A percentile compares a stretch with the other conserved stretches of the same genome.
phyloP scores from a whole-genome alignment of 805 yeast species.

The Lachancea thermotolerans region DNA sequence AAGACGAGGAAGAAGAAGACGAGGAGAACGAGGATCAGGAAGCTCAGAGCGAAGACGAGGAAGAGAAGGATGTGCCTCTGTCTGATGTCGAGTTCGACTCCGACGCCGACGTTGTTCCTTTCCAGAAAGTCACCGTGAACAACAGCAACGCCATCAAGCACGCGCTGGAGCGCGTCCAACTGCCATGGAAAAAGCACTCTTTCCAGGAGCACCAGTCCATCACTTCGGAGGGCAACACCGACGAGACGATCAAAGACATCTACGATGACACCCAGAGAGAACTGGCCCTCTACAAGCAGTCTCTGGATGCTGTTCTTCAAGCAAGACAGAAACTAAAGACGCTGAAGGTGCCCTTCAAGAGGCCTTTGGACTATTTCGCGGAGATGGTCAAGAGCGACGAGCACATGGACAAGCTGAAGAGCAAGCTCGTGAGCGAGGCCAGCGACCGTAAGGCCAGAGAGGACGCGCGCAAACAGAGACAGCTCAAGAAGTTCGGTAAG shows the following conservation, averaged over 20 bases:
- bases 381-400: conserved; percentile 98
- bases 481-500: conserved; percentile 93
- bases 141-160: conserved; percentile 78
- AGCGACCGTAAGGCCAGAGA: conserved; percentile 82
- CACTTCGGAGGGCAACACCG: conserved; percentile 53
- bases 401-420: conserved; percentile 91
- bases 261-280: conserved; percentile 96
- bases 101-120: conserved; percentile 91
- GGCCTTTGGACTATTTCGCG: conserved; percentile 95
- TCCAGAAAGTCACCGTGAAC: conserved; percentile 82
- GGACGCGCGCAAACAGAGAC: conserved; percentile 91
- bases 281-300: conserved; percentile 91
- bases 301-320: conserved; percentile 70
- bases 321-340: conserved; percentile 62
- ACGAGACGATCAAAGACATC: conserved; percentile 68
- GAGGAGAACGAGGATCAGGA: conserved; percentile 45
- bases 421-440: conserved; percentile 71
- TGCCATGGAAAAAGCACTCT: conserved; percentile 53
- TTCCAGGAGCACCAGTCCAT: conserved; percentile 82
- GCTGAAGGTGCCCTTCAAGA: conserved; percentile 76
- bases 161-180: conserved; percentile 56
- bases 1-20: conserved; percentile 36
- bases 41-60: conserved; percentile 54
- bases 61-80: conserved; percentile 76
- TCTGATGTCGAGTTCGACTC: conserved; percentile 90